phyloP scores from a whole-genome alignment of 306 rosid genomes.

The Luffa acutangula region DNA sequence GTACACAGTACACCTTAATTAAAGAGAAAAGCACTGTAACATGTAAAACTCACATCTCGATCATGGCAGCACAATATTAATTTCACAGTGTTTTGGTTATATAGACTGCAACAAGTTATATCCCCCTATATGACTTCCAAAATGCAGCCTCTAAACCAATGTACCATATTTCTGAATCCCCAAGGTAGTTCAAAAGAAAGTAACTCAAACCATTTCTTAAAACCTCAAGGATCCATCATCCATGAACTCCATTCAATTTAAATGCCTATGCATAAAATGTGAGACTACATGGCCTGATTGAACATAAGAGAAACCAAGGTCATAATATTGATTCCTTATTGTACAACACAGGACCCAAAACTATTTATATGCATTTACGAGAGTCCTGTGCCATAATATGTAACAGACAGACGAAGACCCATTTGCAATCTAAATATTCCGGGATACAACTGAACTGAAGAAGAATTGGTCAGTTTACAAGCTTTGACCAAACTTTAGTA shows the following conservation, averaged over 20 bases:
- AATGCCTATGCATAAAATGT: neutral
- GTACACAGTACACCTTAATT: neutral
- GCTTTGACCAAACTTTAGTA: neutral
- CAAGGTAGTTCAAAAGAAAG: neutral
- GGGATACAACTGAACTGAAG: neutral
- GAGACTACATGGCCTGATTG: neutral
- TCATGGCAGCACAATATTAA: neutral
- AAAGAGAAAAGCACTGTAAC: neutral
- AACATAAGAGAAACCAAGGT: neutral
- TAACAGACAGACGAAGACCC: neutral
- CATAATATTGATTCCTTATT: neutral
- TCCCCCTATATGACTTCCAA: neutral
- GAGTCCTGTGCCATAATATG: slow-evolving; percentile 2
- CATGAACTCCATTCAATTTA: neutral
- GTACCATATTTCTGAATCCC: neutral
- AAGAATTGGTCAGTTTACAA: neutral
- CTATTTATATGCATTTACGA: slow-evolving; percentile 3
- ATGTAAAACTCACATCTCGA: neutral
- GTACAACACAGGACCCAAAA: neutral
- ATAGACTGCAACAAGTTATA: neutral
- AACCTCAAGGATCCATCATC: neutral
- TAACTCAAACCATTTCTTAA: neutral
- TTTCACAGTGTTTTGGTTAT: neutral
- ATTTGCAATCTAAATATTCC: neutral
- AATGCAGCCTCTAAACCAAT: neutral